Conservation (phyloP, 352 stramenopile species). For the Pythium dissimile region DNA sequence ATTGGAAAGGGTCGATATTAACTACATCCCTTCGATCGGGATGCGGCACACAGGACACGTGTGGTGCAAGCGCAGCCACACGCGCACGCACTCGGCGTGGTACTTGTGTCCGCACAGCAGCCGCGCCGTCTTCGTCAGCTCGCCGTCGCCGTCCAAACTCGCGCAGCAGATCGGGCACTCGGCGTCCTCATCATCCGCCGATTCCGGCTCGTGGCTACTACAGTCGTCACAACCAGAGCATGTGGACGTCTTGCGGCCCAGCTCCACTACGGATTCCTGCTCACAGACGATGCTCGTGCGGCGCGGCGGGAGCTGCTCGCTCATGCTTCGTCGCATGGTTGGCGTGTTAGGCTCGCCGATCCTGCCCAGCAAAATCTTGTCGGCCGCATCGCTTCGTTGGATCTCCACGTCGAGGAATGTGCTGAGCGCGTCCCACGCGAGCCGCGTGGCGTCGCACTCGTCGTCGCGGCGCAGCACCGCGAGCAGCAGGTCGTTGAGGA, state of each 20-base stretch:
- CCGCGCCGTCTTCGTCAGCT: constrained; percentile 33
- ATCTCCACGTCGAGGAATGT: constrained; percentile 41
- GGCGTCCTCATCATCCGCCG: constrained; percentile 25
- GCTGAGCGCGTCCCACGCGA: constrained; percentile 36
- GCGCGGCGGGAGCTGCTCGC: constrained; percentile 7
- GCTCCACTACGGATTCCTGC: neutral
- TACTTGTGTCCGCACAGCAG: constrained; percentile 65
- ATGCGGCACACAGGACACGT: constrained; percentile 70
- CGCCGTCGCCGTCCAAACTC: constrained; percentile 21
- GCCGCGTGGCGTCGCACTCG: constrained; percentile 36
- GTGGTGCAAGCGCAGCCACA: constrained; percentile 68
- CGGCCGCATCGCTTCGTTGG: constrained; percentile 24
- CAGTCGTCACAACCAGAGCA: neutral
- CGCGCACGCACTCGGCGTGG: constrained; percentile 56
- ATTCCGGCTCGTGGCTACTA: neutral
- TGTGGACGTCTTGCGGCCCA: neutral
- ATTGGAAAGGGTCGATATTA: constrained; percentile 17
- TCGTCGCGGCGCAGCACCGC: constrained; percentile 31
- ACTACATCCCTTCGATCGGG: constrained; percentile 20
- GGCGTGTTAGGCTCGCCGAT: constrained; percentile 4
- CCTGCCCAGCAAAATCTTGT: constrained; percentile 21
- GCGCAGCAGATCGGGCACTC: constrained; percentile 74
- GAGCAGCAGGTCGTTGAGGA: constrained; percentile 55
- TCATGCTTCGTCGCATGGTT: constrained; percentile 16
- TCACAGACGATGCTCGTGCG: constrained; percentile 10